These are phyloP conservation scores for Lodderomyces theae DNA, from an alignment of 1,139 yeast genomes.

Conservation along the genomic window DNA sequence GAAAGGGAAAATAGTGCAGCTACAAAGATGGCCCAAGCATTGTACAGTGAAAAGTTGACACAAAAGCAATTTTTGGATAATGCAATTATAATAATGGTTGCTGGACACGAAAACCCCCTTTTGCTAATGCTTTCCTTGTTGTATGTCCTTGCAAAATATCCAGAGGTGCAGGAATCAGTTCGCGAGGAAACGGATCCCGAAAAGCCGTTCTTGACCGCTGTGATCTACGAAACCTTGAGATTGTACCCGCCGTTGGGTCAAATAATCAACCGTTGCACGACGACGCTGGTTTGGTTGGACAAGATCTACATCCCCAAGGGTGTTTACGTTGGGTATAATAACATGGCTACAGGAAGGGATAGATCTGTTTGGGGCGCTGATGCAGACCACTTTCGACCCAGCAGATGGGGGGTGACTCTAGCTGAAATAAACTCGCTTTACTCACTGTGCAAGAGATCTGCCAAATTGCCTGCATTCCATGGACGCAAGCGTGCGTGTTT, in stretches of 20 bases:
- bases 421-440: conserved; percentile 39
- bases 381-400: conserved; percentile 49
- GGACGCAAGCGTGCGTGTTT: conserved; percentile 62
- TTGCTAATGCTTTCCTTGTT: conserved; percentile 48
- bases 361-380: conserved; percentile 47
- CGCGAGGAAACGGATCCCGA: conserved; percentile 17
- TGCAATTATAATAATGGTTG: conserved; percentile 54
- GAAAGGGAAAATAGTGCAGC: conserved; percentile 14
- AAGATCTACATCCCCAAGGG: conserved; percentile 51
- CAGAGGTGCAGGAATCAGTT: conserved; percentile 33
- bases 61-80: conserved; percentile 53
- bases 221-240: conserved; percentile 52
- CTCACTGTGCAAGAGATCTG: conserved; percentile 41
- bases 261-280: conserved; percentile 51
- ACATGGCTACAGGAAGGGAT: conserved; percentile 55
- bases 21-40: conserved; percentile 36
- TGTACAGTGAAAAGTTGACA: conserved; percentile 33
- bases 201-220: conserved; percentile 22
- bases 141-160: conserved; percentile 44
- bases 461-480: conserved; percentile 54
- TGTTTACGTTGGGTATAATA: conserved; percentile 56
- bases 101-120: conserved; percentile 67
- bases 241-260: conserved; percentile 59
- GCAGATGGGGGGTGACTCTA: conserved; percentile 52
- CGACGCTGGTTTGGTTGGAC: conserved; percentile 29